A percentile compares a stretch with the other conserved stretches of the same genome.
Conservation (phyloP, 345 rosid genomes). For the Psidium guajava region DNA sequence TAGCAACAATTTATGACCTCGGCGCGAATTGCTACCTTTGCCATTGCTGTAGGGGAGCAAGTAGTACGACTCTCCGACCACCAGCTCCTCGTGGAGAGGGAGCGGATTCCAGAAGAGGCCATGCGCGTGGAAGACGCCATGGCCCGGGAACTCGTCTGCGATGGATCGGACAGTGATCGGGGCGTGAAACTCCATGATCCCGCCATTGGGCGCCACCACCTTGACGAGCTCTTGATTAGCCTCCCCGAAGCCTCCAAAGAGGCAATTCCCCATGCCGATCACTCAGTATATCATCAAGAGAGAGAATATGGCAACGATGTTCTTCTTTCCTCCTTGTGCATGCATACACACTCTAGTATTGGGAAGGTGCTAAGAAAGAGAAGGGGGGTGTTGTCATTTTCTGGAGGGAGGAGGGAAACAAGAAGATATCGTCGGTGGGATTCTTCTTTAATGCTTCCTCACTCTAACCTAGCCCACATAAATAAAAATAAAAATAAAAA, state of each 20-base stretch:
- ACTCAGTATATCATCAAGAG: not conserved
- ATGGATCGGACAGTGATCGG: conserved; percentile 51
- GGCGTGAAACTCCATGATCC: conserved; percentile 44
- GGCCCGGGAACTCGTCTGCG: conserved; percentile 48
- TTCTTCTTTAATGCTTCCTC: conserved; percentile 10
- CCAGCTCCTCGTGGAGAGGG: conserved; percentile 30
- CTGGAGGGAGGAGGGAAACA: not conserved
- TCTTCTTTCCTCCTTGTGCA: not conserved
- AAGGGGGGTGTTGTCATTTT: not conserved
- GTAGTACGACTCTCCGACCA: conserved; percentile 45
- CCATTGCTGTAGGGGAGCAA: conserved; percentile 28
- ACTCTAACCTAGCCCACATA: not conserved
- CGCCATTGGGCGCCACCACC: conserved; percentile 50
- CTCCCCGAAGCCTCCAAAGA: conserved; percentile 60
- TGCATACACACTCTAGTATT: not conserved
- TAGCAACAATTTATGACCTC: not conserved
- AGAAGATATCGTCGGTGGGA: conserved; percentile 27
- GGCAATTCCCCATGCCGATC: conserved; percentile 63
- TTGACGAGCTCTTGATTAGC: conserved; percentile 16
- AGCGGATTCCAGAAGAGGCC: conserved; percentile 49
- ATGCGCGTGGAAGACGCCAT: conserved; percentile 40
- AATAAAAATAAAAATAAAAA: too few species aligned
- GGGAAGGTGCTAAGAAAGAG: not conserved
- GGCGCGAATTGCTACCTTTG: not conserved
- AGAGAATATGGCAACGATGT: not conserved